These are phyloP conservation scores for Durio zibethinus DNA, from an alignment of 345 rosid species.

Conservation along the genomic window DNA sequence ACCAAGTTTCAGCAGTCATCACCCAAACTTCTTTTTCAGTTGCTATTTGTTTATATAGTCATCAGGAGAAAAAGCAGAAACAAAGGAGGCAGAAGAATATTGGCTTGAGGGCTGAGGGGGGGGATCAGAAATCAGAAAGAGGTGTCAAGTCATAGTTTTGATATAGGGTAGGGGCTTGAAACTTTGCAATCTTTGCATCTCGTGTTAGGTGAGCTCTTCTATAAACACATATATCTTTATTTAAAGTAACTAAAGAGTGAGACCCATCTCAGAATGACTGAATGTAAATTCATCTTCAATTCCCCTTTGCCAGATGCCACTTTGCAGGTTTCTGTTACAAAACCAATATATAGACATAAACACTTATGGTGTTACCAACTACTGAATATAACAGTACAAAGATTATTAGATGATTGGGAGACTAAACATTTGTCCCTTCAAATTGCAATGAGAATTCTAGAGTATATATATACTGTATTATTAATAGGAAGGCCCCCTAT, in stretches of 20 bases:
- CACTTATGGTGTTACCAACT: background rate
- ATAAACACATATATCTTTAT: slow-evolving; percentile 43
- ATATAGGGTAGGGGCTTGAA: slow-evolving; percentile 5
- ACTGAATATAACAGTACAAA: slow-evolving; percentile 16
- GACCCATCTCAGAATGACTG: slow-evolving; percentile 32
- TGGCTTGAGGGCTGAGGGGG: background rate
- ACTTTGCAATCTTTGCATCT: background rate
- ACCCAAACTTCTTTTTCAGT: slow-evolving; percentile 9
- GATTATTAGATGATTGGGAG: background rate
- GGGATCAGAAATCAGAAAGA: background rate
- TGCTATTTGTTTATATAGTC: slow-evolving; percentile 12
- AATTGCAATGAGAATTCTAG: background rate
- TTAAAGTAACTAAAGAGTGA: slow-evolving; percentile 42
- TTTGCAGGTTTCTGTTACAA: slow-evolving; percentile 20
- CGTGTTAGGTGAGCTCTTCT: slow-evolving; percentile 30
- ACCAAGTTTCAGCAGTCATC: slow-evolving; percentile 23
- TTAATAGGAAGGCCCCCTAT: too few species aligned
- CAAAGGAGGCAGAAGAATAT: background rate
- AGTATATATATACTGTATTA: background rate
- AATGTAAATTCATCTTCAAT: slow-evolving; percentile 27
- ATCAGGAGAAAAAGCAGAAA: background rate
- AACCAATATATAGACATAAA: background rate
- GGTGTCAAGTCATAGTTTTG: background rate
- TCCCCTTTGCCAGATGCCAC: slow-evolving; percentile 24
- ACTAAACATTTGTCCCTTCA: background rate